Percentiles rank a stretch among this genome's conserved stretches.
phyloP scores from a whole-genome alignment of 345 rosid species.

The Murraya paniculata region DNA sequence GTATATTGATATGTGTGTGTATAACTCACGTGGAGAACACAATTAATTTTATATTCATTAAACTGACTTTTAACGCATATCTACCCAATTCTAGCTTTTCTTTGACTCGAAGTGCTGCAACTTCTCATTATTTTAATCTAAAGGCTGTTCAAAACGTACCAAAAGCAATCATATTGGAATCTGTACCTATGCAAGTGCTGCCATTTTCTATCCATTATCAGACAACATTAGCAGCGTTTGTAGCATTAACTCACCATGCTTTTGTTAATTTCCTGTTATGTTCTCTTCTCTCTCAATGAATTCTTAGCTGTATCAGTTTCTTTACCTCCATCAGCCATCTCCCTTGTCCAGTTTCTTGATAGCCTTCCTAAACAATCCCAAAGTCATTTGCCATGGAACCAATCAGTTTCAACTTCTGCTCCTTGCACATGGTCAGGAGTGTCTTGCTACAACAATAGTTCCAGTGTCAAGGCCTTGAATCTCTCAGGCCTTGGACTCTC shows the following conservation, averaged over 20 bases:
- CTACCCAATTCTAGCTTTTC: neutral
- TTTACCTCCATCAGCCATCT: conserved; percentile 20
- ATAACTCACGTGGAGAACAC: neutral
- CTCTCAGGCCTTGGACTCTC: conserved; percentile 32
- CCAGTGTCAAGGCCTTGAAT: conserved; percentile 33
- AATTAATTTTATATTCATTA: neutral
- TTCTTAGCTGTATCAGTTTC: conserved; percentile 16
- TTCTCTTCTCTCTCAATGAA: conserved; percentile 11
- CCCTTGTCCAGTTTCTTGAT: conserved; percentile 30
- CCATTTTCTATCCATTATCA: neutral
- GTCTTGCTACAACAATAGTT: conserved; percentile 28
- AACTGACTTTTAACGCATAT: neutral
- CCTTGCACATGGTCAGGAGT: conserved; percentile 39
- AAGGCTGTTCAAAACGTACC: neutral
- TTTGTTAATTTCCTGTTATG: conserved; percentile 5
- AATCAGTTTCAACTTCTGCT: conserved; percentile 17
- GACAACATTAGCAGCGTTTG: neutral
- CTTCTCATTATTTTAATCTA: neutral
- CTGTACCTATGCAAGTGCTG: conserved; percentile 10
- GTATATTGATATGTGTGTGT: too few species aligned
- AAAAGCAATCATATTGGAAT: conserved; percentile 1
- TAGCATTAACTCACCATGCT: conserved; percentile 15
- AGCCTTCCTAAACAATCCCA: conserved; percentile 35
- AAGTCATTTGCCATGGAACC: conserved; percentile 33
- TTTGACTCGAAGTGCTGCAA: conserved; percentile 5